Percentiles rank a stretch among this genome's conserved stretches.
Evolutionary conservation across 305 asterid species (phyloP).

Genomic region (Fraxinus dipetala): DNA sequence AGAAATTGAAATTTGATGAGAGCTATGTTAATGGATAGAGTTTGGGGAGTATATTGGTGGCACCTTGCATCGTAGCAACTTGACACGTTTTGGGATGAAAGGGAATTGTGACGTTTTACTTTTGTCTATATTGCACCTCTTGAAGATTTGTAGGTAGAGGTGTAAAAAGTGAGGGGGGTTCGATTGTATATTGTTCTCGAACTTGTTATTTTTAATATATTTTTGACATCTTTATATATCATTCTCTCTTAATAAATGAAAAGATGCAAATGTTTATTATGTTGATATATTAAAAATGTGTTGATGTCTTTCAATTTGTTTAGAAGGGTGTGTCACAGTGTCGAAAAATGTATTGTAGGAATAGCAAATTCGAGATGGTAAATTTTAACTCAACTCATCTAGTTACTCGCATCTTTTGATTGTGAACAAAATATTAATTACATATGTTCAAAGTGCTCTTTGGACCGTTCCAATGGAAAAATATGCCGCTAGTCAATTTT

Average conservation of each 20-base stretch:
- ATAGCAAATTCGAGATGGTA: no score
- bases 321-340: neutral
- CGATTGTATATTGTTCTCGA: neutral
- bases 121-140: neutral
- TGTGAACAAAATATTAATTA: neutral
- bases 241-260: no score
- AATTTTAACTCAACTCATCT: no score
- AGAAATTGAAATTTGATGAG: neutral
- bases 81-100: conserved; percentile 30
- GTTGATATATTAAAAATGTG: no score
- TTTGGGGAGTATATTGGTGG: conserved; percentile 34
- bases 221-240: neutral
- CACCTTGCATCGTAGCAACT: conserved; percentile 36
- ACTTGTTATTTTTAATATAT: no score
- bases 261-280: neutral
- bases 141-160: neutral
- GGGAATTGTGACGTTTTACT: conserved; percentile 2
- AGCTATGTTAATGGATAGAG: neutral
- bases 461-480: neutral
- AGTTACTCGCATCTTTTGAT: neutral
- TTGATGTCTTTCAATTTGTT: neutral
- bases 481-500: neutral
- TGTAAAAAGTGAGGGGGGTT: neutral
- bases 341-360: no score
- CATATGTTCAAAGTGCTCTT: neutral